A percentile compares a stretch with the other conserved stretches of the same genome.
These are phyloP conservation scores for Amphicarpaea edgeworthii DNA, from an alignment of 306 rosid genomes.

Conservation along the genomic window DNA sequence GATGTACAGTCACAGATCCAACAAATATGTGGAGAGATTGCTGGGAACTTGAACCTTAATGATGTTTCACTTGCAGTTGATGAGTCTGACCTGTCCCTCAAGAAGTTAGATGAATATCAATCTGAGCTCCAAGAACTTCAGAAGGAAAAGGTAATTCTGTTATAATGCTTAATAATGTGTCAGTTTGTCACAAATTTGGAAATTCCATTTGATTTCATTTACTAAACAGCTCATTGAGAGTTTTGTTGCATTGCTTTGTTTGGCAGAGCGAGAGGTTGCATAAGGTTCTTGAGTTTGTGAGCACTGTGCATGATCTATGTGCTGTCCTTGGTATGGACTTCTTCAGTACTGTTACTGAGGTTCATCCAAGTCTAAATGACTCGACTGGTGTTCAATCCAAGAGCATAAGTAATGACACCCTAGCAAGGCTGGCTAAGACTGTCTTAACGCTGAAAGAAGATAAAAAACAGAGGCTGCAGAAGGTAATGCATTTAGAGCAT, in stretches of 20 bases:
- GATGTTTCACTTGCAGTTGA: conserved; percentile 71
- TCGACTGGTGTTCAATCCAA: conserved; percentile 90
- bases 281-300: conserved; percentile 88
- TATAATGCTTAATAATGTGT: conserved; percentile 32
- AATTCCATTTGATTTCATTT: conserved; percentile 13
- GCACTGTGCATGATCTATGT: conserved; percentile 93
- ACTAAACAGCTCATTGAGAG: conserved; percentile 33
- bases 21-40: conserved; percentile 92
- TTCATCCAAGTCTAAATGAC: conserved; percentile 96
- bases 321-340: conserved; percentile 98
- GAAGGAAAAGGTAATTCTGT: conserved; percentile 84
- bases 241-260: conserved; percentile 44
- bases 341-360: conserved; percentile 92
- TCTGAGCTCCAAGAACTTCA: conserved; percentile 96
- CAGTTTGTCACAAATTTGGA: conserved; percentile 32
- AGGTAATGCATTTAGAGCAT: conserved; percentile 53
- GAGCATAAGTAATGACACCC: conserved; percentile 94
- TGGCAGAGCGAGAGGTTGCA: conserved; percentile 89
- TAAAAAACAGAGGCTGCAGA: conserved; percentile 80
- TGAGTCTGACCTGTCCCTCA: conserved; percentile 83
- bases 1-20: conserved; percentile 92
- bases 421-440: conserved; percentile 87
- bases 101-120: conserved; percentile 87
- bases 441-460: conserved; percentile 75
- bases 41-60: conserved; percentile 68